phyloP scores from a whole-genome alignment of 2,329 filamentous ascomycete genomes.

The Diaporthe sp. region DNA sequence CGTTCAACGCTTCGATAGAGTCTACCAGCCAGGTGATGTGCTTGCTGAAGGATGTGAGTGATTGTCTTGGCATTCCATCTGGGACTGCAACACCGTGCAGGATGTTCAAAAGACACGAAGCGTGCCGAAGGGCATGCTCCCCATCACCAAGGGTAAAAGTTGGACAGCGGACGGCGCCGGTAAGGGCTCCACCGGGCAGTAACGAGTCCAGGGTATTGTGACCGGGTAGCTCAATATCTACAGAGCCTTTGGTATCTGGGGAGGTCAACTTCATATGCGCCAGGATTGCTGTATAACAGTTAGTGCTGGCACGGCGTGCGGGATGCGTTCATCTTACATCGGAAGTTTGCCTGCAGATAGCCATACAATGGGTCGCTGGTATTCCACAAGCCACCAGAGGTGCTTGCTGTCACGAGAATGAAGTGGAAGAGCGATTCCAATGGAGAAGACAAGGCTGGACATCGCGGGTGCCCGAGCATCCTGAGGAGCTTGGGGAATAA shows the following conservation, averaged over 20 bases:
- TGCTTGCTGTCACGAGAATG: constrained; percentile 60
- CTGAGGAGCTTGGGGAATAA: constrained; percentile 70
- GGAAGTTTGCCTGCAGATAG: constrained; percentile 65
- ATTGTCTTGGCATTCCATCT: constrained; percentile 51
- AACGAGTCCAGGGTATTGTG: constrained; percentile 50
- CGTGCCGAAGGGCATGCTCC: constrained; percentile 63
- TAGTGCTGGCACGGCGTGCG: constrained; percentile 45
- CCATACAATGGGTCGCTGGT: constrained; percentile 58
- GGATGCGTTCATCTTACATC: constrained; percentile 55
- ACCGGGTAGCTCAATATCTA: constrained; percentile 56
- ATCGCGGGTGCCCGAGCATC: constrained; percentile 68
- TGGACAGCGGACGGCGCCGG: constrained; percentile 48
- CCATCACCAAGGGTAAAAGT: constrained; percentile 57
- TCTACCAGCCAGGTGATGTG: constrained; percentile 66
- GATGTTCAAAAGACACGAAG: constrained; percentile 59
- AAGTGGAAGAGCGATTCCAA: constrained; percentile 69
- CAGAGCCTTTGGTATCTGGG: background rate
- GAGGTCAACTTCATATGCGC: constrained; percentile 38
- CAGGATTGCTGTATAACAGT: constrained; percentile 44
- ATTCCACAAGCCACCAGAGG: constrained; percentile 63
- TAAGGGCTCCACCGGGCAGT: constrained; percentile 45
- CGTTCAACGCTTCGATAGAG: constrained; percentile 58
- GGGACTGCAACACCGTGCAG: constrained; percentile 57
- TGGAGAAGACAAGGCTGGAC: constrained; percentile 61
- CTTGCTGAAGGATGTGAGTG: constrained; percentile 54